Evolutionary conservation across 1,284 basidiomycete genomes (phyloP).

Genomic region (Serendipita sp.): DNA sequence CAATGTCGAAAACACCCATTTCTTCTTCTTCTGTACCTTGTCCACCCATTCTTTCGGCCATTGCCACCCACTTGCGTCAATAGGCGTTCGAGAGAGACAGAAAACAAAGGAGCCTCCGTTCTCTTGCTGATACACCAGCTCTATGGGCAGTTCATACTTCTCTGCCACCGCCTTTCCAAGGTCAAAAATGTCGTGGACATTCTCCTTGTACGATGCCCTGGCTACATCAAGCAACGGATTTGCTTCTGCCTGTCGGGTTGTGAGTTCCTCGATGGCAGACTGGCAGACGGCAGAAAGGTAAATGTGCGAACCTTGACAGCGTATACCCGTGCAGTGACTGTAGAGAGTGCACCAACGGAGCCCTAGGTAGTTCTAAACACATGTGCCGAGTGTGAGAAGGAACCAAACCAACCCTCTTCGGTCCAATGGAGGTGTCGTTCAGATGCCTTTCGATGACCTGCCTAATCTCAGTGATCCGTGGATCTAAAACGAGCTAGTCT

Average conservation of each 20-base stretch:
- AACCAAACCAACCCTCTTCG: constrained; percentile 35
- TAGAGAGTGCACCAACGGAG: constrained; percentile 37
- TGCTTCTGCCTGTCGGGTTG: constrained; percentile 41
- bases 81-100: constrained; percentile 46
- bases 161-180: constrained; percentile 45
- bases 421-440: constrained; percentile 48
- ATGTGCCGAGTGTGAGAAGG: neutral
- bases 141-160: constrained; percentile 46
- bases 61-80: constrained; percentile 33
- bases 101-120: constrained; percentile 46
- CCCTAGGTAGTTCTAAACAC: constrained; percentile 29
- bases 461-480: constrained; percentile 49
- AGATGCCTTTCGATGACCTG: constrained; percentile 43
- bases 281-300: neutral
- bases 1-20: constrained; percentile 62
- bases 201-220: constrained; percentile 82
- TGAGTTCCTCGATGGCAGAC: neutral
- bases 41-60: constrained; percentile 47
- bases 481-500: constrained; percentile 54
- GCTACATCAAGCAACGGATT: constrained; percentile 83
- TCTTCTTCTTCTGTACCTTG: constrained; percentile 54
- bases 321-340: constrained; percentile 64
- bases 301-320: constrained; percentile 49
- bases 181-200: constrained; percentile 68
- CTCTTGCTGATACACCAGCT: constrained; percentile 51